These are phyloP conservation scores for Pezicula carpinea DNA, from an alignment of 2,329 filamentous ascomycete genomes.

Conservation along the genomic window DNA sequence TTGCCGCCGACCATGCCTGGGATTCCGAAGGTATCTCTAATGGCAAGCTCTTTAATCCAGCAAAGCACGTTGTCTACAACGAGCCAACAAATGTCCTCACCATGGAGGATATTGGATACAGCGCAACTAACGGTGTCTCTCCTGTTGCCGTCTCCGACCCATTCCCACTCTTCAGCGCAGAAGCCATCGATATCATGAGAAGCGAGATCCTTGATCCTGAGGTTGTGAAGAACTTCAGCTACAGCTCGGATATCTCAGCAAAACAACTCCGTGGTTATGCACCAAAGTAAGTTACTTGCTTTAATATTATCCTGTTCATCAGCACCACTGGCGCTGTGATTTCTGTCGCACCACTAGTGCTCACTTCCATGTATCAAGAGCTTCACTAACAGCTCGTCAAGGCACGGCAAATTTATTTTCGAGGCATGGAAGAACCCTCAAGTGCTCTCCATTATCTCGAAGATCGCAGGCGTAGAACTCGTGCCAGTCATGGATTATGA, in stretches of 20 bases:
- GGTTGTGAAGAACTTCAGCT: conserved; percentile 52
- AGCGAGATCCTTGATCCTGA: conserved; percentile 54
- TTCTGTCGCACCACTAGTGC: neutral
- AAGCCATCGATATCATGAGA: conserved; percentile 58
- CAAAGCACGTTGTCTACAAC: conserved; percentile 50
- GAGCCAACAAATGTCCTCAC: conserved; percentile 46
- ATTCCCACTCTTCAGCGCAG: conserved; percentile 57
- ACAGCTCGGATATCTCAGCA: conserved; percentile 53
- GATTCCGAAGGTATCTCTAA: conserved; percentile 9
- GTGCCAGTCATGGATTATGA: conserved; percentile 53
- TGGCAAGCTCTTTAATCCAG: conserved; percentile 43
- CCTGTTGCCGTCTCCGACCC: conserved; percentile 60
- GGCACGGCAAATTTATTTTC: conserved; percentile 60
- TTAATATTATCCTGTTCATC: neutral
- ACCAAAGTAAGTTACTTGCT: conserved; percentile 41
- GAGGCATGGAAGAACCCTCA: conserved; percentile 55
- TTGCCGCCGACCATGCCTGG: conserved; percentile 23
- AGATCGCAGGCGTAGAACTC: conserved; percentile 53
- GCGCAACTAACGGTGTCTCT: conserved; percentile 52
- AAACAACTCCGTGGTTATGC: conserved; percentile 51
- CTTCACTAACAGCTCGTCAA: conserved; percentile 24
- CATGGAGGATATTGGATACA: conserved; percentile 58
- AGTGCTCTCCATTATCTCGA: conserved; percentile 47
- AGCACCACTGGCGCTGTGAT: neutral
- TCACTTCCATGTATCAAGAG: neutral